Evolutionary conservation across 495 filamentous ascomycete genomes (phyloP), one percentile per base, ranked within the genome.

Genomic region (Neurospora sp.): DNA sequence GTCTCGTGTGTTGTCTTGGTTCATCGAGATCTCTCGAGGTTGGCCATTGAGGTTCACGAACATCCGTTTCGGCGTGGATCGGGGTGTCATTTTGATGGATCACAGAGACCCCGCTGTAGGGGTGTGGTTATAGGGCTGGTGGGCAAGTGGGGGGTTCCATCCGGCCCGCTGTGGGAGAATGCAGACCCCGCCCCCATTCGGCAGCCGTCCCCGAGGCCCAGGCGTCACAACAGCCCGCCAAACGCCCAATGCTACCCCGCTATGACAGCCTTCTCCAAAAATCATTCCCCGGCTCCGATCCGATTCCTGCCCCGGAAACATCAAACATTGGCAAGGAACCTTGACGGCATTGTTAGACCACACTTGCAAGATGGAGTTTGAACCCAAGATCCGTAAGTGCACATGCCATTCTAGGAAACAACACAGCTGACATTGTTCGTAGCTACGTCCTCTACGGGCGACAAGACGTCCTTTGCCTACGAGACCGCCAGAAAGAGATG

Each of bases 381-480:
- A 87, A 46, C 80, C 74, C 18, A 73, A 74, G 71, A 72, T 76
- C 27, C 74, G 72, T 76, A 75, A 7, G 72, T 42, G 38, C 6
- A 70, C 72, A 23, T 42, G 0, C 18, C 23, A 23, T 35, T 18
- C 9, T 10, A 16, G 41, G 0, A 31, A n/a, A 7, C 1, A 1
- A 16, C 31, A 20, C 0, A 27, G 37, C 75, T 75, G 48, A 77
- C 54, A 44, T 20, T 38, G 6, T 10, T 16, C 0, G 3, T 70
- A 98, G 94, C 91, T n/a, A 89, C 87, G 69, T 94, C 91, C 79
- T 84, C 83, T 72, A 98, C 93, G 70, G 88, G 89, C 73, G 93
- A 98, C 85, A 88, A 87, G 77, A 92, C 86, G 18, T 98, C 94
- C 71, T 98, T 98, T 78, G 96, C 92, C 70, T 94, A 89, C 77